A percentile compares a stretch with the other conserved stretches of the same genome.
Evolutionary conservation across 1,139 yeast genomes (phyloP).

Genomic region (Suhomyces panamericanus): DNA sequence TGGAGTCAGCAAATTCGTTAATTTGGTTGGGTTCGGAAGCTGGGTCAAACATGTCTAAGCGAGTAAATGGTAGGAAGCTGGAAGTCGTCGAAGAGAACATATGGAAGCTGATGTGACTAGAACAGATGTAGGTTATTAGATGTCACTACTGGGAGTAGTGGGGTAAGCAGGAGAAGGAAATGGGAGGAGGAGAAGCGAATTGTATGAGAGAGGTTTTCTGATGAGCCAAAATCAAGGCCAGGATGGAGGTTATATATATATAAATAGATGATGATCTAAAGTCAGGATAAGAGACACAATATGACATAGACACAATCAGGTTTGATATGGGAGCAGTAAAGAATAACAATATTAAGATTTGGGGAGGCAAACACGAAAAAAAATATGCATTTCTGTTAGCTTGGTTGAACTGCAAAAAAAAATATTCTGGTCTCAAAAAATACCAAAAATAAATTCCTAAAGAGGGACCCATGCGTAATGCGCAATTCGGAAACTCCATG

Average conservation of each 20-base stretch:
- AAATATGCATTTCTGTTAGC: conserved; percentile 5
- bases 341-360: conserved; percentile 9
- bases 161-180: neutral
- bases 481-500: neutral
- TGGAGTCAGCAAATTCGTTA: conserved; percentile 16
- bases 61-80: conserved; percentile 15
- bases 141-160: conserved; percentile 1
- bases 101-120: neutral
- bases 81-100: conserved; percentile 13
- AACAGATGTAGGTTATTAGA: neutral
- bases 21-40: conserved; percentile 19
- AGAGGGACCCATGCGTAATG: neutral
- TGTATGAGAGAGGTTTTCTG: neutral
- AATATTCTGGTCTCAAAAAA: neutral
- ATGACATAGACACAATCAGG: conserved; percentile 9
- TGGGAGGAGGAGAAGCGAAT: neutral
- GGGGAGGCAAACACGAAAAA: conserved; percentile 4
- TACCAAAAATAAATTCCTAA: neutral
- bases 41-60: conserved; percentile 26
- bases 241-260: conserved; percentile 3
- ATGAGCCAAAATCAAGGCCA: neutral
- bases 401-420: neutral
- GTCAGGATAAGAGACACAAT: conserved; percentile 8
- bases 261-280: conserved; percentile 5
- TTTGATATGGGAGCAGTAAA: conserved; percentile 7